Conservation (phyloP, 305 asterid species). For the Fraxinus latifolia region DNA sequence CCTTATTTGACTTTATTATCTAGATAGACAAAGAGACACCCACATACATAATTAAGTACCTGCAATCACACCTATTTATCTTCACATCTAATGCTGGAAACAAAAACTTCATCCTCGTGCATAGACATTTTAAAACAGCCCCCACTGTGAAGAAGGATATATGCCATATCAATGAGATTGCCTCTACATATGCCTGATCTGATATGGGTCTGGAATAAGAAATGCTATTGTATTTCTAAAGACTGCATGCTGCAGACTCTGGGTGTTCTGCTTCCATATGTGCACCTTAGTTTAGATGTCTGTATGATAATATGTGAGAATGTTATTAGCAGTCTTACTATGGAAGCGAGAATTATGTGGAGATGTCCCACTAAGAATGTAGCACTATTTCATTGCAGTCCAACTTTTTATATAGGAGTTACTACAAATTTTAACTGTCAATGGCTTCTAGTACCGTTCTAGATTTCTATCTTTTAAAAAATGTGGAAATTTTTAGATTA, state of each 20-base stretch:
- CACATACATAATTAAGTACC: neutral
- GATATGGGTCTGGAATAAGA: neutral
- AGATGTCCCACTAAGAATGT: neutral
- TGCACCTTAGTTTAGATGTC: neutral
- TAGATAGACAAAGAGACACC: neutral
- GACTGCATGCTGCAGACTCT: neutral
- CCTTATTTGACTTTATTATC: neutral
- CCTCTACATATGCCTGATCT: neutral
- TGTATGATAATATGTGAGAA: neutral
- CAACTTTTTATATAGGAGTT: neutral
- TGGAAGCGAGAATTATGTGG: neutral
- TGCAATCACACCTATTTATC: neutral
- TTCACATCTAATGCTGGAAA: neutral
- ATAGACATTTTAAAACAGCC: neutral
- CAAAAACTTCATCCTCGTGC: neutral
- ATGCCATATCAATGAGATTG: neutral
- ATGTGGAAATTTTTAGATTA: neutral
- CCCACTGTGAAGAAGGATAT: neutral
- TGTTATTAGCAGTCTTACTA: neutral
- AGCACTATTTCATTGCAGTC: neutral
- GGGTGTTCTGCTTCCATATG: neutral
- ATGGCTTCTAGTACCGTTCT: neutral
- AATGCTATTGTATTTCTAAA: neutral
- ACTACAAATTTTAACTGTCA: neutral
- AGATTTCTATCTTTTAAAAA: neutral